Evolutionary conservation across 257 asterid species (phyloP), one percentile per base, ranked within the genome.

Genomic region (Nicotiana sylvestris): DNA sequence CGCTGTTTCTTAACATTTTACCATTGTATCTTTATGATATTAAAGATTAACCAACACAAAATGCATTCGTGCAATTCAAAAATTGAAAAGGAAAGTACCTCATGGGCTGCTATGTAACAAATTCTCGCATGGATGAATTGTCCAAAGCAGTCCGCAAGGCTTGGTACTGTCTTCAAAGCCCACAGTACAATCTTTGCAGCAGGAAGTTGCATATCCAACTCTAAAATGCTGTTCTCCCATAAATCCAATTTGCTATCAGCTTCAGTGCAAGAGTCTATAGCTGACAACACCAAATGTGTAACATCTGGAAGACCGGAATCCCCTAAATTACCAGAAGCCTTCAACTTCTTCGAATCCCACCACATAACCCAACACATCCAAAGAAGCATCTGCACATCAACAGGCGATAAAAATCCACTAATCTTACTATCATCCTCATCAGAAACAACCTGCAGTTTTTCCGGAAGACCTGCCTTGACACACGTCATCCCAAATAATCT

Each of bases 101-200:
- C 90, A 57, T 64, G 83, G 64, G 80, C 62, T 39, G 90, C 83
- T 30, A 85, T 76, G 85, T 86, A 84, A 85, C 88, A 85, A 66
- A 96, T 91, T 85, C 94, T 93, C 9, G 97, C 82, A 65, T 88
- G 89, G 81, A 94, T 88, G 61, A 96, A 96, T 58, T 92, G 94
- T 64, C 84, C 87, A 78, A 94, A 89, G 90, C 97, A 91, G 83
- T 96, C 95, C 2, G 97, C 92, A 58, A 96, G 95, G 67, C 87
- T 86, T 16, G 99, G 98, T 57, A 92, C 78, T 27, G 93, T 91
- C 85, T 87, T 91, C 91, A 96, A 83, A 9, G 89, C 95, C 99
- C 99, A 96, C 76, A 84, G 37, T 82, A 87, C 91, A 87, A 92
- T 56, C 86, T 93, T 90, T 55, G 88, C 82, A 77, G 88, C 95